Evolutionary conservation across 2,329 filamentous ascomycete species (phyloP).

Genomic region (Colletotrichum cordylinicola): DNA sequence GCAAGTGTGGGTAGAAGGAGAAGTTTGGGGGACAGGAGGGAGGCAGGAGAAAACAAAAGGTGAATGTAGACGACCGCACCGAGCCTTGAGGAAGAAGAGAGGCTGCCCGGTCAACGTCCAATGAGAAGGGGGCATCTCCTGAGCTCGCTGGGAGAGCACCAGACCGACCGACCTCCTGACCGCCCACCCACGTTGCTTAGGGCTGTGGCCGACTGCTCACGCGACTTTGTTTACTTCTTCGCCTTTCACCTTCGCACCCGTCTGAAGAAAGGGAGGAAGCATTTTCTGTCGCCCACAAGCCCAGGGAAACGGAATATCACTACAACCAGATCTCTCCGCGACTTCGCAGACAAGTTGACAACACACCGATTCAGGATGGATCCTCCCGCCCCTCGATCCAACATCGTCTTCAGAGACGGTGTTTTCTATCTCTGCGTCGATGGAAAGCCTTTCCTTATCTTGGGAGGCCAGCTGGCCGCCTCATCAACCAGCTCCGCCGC

Average conservation of each 20-base stretch:
- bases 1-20: background rate
- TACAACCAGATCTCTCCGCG: too few relatives aligned
- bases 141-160: background rate
- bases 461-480: conserved; percentile 34
- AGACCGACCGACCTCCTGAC: background rate
- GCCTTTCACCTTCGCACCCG: background rate
- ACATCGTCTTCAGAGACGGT: background rate
- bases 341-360: too few relatives aligned
- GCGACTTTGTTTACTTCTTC: background rate
- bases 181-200: background rate
- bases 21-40: background rate
- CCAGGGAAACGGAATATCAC: background rate
- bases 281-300: background rate
- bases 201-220: background rate
- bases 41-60: background rate
- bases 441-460: conserved; percentile 34
- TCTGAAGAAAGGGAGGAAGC: background rate
- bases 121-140: background rate
- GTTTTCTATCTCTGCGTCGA: conserved; percentile 34
- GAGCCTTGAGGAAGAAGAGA: background rate
- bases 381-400: background rate
- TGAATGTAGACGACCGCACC: background rate
- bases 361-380: too few relatives aligned
- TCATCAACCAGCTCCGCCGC: conserved; percentile 24
- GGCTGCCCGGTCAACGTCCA: background rate